phyloP scores from a whole-genome alignment of 768 basidiomycete species.

The Suillus subaureus region DNA sequence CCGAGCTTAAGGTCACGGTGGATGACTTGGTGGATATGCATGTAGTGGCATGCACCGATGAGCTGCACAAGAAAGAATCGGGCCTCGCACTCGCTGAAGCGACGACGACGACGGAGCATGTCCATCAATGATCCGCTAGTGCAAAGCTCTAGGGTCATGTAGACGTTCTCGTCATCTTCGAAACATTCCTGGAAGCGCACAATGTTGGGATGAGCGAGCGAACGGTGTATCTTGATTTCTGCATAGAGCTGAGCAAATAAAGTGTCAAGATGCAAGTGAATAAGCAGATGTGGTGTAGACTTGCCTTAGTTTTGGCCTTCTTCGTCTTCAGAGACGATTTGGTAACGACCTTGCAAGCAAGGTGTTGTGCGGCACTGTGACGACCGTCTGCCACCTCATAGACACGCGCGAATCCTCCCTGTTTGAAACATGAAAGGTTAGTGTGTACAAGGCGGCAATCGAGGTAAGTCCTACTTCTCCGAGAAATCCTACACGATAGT shows the following conservation, averaged over 20 bases:
- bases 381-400: slow-evolving; percentile 85
- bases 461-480: slow-evolving; percentile 67
- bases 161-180: slow-evolving; percentile 93
- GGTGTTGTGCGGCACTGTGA: slow-evolving; percentile 44
- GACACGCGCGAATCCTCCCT: slow-evolving; percentile 95
- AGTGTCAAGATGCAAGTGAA: slow-evolving; percentile 3
- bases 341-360: slow-evolving; percentile 95
- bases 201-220: slow-evolving; percentile 90
- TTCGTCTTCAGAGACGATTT: slow-evolving; percentile 90
- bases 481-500: slow-evolving; percentile 77
- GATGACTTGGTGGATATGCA: slow-evolving; percentile 96
- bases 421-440: slow-evolving; percentile 4
- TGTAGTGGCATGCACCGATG: slow-evolving; percentile 94
- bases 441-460: not conserved
- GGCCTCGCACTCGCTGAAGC: slow-evolving; percentile 90
- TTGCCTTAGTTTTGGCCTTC: slow-evolving; percentile 89
- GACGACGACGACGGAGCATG: slow-evolving; percentile 81
- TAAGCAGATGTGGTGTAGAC: slow-evolving; percentile 37
- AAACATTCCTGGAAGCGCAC: slow-evolving; percentile 93
- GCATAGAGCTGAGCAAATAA: slow-evolving; percentile 75
- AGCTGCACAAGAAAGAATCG: slow-evolving; percentile 94
- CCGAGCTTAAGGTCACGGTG: slow-evolving; percentile 97
- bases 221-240: slow-evolving; percentile 97
- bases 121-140: slow-evolving; percentile 89
- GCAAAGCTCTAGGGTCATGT: slow-evolving; percentile 96